Base-by-base conservation (phyloP, 495 filamentous ascomycete genomes). In the Sporormia fimetaria region DNA sequence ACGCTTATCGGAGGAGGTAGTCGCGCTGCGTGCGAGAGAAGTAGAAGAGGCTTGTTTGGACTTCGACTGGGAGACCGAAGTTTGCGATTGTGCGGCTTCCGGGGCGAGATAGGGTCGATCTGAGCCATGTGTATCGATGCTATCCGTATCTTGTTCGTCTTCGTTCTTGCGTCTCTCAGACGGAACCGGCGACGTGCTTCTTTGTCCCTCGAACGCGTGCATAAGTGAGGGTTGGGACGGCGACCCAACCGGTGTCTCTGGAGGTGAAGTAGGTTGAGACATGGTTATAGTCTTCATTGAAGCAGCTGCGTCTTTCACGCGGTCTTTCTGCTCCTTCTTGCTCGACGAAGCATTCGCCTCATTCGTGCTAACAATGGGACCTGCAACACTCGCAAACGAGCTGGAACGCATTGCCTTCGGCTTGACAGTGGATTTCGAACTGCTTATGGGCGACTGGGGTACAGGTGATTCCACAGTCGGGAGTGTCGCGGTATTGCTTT, bases 271-370 rank as follows among this genome's bases (percentile, higher is more conserved):
- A 16, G 70, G 70, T 21, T 69, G 74, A 6, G 78, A 79, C 24
- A 55, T 72, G 14, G 76, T 74, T 11, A 86, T 75, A 21, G 71
- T 75, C 39, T 75, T 76, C 69, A 84, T 82, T 6, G 67, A 58
- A 48, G 63, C 72, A 14, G 74, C 59, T 9, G 77, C 80, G 57
- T 71, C 67, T 40, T 67, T 66, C 44, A 71, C 66, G 37, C 74
- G 67, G 5, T 60, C 23, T 1, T 16, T 62, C 5, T 40, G 44
- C 33, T 67, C 58, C 21, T 51, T 51, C 23, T 63, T 65, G 41
- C 70, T 59, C 11, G 70, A 62, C 37, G 83, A 75, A n/a, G 73
- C 67, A 34, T 73, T 75, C 7, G 68, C 69, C 45, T 70, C 65
- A 47, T 82, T 75, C 9, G 70, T 70, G 22, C 70, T 75, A 3